Conservation (phyloP, 805 yeast genomes). For the Debaryomyces hansenii region DNA sequence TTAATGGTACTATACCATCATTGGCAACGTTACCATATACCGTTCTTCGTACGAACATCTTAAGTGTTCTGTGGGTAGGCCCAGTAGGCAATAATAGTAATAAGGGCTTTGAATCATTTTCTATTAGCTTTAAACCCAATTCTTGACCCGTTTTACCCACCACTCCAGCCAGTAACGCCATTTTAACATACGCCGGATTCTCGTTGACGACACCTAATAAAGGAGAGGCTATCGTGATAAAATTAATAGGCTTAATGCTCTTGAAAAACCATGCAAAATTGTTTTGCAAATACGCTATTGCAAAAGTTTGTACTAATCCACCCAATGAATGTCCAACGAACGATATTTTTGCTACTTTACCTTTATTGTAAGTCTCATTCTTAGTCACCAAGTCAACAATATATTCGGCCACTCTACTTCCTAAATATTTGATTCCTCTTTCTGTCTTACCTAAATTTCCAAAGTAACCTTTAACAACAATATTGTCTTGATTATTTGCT, state of each 20-base stretch:
- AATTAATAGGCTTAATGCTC: conserved; percentile 68
- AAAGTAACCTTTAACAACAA: conserved; percentile 78
- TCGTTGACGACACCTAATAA: conserved; percentile 85
- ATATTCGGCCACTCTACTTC: conserved; percentile 76
- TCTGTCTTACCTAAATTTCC: conserved; percentile 89
- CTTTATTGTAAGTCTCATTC: conserved; percentile 34
- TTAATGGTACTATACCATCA: conserved; percentile 93
- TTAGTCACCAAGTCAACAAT: conserved; percentile 55
- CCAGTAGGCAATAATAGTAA: conserved; percentile 74
- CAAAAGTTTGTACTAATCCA: conserved; percentile 88
- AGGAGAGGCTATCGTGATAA: conserved; percentile 85
- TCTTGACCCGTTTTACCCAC: conserved; percentile 95
- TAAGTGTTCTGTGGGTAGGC: conserved; percentile 65
- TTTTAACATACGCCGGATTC: conserved; percentile 79
- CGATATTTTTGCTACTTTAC: conserved; percentile 62
- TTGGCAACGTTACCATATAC: conserved; percentile 86
- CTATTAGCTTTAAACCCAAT: conserved; percentile 59
- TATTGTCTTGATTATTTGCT: conserved; percentile 52
- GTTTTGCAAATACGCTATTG: conserved; percentile 73
- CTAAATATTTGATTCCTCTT: conserved; percentile 81
- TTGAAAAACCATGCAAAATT: conserved; percentile 73
- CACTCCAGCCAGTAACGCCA: conserved; percentile 83
- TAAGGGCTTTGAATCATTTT: conserved; percentile 56
- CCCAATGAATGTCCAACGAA: conserved; percentile 94
- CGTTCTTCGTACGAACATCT: conserved; percentile 67